Evolutionary conservation across 225 moss, liverwort and hornwort genomes (phyloP), one percentile per base, ranked within the genome.

Genomic region (Neckera pumila): DNA sequence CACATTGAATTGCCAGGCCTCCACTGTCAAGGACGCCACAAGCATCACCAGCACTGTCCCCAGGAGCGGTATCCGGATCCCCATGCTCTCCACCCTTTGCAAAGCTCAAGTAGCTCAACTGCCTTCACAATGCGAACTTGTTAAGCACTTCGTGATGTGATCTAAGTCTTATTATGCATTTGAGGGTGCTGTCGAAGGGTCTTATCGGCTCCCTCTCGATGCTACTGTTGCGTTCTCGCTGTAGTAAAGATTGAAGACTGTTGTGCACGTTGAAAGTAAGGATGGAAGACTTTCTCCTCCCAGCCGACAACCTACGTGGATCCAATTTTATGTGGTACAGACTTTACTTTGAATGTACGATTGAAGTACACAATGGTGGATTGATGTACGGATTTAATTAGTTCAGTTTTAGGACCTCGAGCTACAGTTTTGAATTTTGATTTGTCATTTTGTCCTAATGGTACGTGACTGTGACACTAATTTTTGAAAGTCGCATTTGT

Each of bases 1-100:
- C 36, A 93, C 81, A 27, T 84, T 56, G 38, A 93, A 86, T 51
- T 84, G 90, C 53, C 67, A 86, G 9, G 90, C 90, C 54, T 72
- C 86, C 20, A 30, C 63, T 8, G 45, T 28, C 66, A 25, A 69
- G 43, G 67, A 21, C 19, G 33, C 66, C 78, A 45, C 51, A 61
- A 64, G 11, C 84, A 84, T 40, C 56, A 70, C 42, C 40, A 82
- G 47, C 62, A 36, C 51, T 21, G 72, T 42, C 73, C 33, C 74
- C 47, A 85, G 34, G 26, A 85, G 58, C 36, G 31, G 25, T 17
- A 12, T 15, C 33, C 11, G 85, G 36, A 85, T 45, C 75, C 74
- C 60, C 85, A 85, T 87, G 67, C 27, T 67, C 17, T 36, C 65
- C 82, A 26, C 42, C 49, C 31, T 61, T 43, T 5, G 19, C 61